Conservation (phyloP, 768 basidiomycete species). For the Mycena olivaceomarginata region DNA sequence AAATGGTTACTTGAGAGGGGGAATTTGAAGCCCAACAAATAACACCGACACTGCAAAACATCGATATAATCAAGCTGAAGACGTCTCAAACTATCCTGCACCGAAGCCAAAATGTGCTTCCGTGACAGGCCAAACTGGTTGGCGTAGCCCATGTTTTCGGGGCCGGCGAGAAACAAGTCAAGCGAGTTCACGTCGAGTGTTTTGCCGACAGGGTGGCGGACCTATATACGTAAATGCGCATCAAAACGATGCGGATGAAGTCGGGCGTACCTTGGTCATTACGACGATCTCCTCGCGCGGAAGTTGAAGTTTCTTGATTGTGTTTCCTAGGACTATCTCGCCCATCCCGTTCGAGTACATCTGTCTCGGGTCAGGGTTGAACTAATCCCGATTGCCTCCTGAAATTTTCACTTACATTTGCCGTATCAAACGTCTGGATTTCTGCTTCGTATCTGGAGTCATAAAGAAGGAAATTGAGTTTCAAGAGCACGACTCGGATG, state of each 20-base stretch:
- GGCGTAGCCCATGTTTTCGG: constrained; percentile 12
- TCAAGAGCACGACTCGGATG: not conserved
- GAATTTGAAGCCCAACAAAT: not conserved
- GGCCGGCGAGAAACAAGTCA: constrained; percentile 13
- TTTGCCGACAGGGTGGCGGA: constrained; percentile 9
- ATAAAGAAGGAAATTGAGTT: not conserved
- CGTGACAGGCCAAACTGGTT: constrained; percentile 11
- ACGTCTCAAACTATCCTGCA: constrained; percentile 76
- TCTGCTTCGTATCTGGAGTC: constrained; percentile 69
- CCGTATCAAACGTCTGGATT: constrained; percentile 78
- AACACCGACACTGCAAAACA: constrained; percentile 75
- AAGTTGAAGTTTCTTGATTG: constrained; percentile 56
- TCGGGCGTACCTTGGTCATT: constrained; percentile 73
- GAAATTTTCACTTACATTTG: constrained; percentile 57
- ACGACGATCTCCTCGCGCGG: constrained; percentile 86
- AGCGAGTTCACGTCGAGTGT: not conserved
- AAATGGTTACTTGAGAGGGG: not conserved
- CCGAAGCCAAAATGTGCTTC: constrained; percentile 83
- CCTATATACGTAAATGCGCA: not conserved
- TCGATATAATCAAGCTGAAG: constrained; percentile 87
- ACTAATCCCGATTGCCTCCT: not conserved
- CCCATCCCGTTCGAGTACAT: constrained; percentile 80
- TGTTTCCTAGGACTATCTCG: constrained; percentile 75
- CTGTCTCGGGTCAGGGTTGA: constrained; percentile 50
- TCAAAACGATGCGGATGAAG: no score